These are phyloP conservation scores for Paratinospora sagittata DNA, from an alignment of 164 flowering plant genomes.

Conservation along the genomic window DNA sequence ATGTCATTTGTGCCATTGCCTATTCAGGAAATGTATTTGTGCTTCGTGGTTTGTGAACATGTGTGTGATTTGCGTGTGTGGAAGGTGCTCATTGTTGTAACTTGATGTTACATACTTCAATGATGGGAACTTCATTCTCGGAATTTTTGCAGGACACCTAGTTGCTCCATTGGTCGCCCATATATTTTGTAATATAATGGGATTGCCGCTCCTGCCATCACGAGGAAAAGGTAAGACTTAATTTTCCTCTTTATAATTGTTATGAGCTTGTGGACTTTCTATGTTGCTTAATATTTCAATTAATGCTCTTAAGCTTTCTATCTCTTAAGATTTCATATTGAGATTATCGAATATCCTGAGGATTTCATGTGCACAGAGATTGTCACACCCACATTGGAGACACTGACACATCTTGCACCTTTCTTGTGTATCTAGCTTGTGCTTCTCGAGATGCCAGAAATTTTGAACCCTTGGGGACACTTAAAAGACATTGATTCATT, in stretches of 20 bases:
- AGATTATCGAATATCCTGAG: too few relatives aligned
- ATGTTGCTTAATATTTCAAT: too few relatives aligned
- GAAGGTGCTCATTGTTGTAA: background rate
- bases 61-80: background rate
- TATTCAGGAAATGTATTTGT: background rate
- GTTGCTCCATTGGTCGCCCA: conserved; percentile 70
- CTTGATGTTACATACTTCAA: background rate
- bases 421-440: too few relatives aligned
- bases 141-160: conserved; percentile 55
- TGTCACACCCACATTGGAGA: too few relatives aligned
- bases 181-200: conserved; percentile 77
- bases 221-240: conserved; percentile 45
- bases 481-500: too few relatives aligned
- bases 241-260: background rate
- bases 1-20: background rate
- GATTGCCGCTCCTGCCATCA: conserved; percentile 62
- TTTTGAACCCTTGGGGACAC: too few relatives aligned
- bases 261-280: background rate
- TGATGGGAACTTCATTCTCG: too few relatives aligned
- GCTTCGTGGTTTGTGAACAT: background rate
- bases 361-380: too few relatives aligned
- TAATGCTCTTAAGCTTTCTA: background rate
- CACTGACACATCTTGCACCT: too few relatives aligned
- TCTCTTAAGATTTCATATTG: background rate
- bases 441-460: too few relatives aligned